phyloP scores from a whole-genome alignment of 768 basidiomycete genomes.

The Lepiota venenata region DNA sequence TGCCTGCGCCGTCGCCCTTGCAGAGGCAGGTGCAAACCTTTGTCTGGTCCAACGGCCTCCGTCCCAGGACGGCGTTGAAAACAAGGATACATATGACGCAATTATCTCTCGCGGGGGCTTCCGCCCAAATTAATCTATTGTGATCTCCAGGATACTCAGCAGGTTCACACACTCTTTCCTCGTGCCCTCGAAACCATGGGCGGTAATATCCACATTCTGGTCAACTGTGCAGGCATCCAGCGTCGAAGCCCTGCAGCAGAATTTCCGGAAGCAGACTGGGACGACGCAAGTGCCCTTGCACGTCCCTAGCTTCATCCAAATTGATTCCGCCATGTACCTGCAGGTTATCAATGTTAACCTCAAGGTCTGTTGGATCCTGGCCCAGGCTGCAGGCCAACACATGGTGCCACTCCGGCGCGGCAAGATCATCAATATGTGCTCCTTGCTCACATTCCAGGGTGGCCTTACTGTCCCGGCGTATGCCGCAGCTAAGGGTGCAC shows the following conservation, averaged over 20 bases:
- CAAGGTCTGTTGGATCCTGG: slow-evolving; percentile 82
- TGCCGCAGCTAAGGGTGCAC: slow-evolving; percentile 86
- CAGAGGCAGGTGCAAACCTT: slow-evolving; percentile 45
- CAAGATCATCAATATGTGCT: slow-evolving; percentile 74
- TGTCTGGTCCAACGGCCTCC: slow-evolving; percentile 39
- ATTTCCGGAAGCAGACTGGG: slow-evolving; percentile 67
- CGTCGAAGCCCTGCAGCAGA: slow-evolving; percentile 54
- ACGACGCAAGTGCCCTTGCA: slow-evolving; percentile 41
- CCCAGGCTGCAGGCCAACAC: slow-evolving; percentile 83
- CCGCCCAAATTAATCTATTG: slow-evolving; percentile 30
- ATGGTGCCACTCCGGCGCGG: slow-evolving; percentile 72
- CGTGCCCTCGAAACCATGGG: slow-evolving; percentile 36
- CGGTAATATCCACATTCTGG: slow-evolving; percentile 52
- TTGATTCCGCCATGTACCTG: slow-evolving; percentile 5
- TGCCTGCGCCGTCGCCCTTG: slow-evolving; percentile 46
- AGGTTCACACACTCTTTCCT: slow-evolving; percentile 39
- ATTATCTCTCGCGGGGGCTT: slow-evolving; percentile 27
- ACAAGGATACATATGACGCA: slow-evolving; percentile 23
- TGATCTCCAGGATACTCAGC: slow-evolving; percentile 36
- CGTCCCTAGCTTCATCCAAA: neutral
- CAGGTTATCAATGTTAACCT: slow-evolving; percentile 87
- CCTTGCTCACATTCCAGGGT: slow-evolving; percentile 58
- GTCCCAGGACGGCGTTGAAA: slow-evolving; percentile 7
- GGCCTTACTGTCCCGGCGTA: slow-evolving; percentile 85
- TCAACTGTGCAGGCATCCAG: slow-evolving; percentile 71